These are phyloP conservation scores for Senna tora DNA, from an alignment of 306 rosid genomes.

Conservation along the genomic window DNA sequence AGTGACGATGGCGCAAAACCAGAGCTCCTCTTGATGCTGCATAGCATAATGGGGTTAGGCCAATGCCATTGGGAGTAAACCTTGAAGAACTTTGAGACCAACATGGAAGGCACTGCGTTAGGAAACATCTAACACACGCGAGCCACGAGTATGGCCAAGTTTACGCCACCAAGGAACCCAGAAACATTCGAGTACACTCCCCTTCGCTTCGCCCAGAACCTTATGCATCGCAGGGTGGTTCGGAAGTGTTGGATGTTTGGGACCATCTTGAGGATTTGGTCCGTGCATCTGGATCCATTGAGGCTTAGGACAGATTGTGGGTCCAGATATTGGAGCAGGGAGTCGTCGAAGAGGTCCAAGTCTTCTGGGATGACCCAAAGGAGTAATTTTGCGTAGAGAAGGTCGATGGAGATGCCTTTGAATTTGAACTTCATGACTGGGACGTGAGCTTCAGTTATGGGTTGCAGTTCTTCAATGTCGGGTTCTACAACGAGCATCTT, in stretches of 20 bases:
- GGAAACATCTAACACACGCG: background rate
- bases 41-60: too few species aligned
- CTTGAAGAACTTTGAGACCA: slow-evolving; percentile 17
- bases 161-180: slow-evolving; percentile 21
- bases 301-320: too few species aligned
- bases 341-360: too few species aligned
- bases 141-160: slow-evolving; percentile 20
- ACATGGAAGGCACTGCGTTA: too few species aligned
- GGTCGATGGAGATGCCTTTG: slow-evolving; percentile 4
- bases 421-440: slow-evolving; percentile 24
- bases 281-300: too few species aligned
- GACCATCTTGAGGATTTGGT: too few species aligned
- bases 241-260: slow-evolving; percentile 16
- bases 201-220: background rate
- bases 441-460: slow-evolving; percentile 1
- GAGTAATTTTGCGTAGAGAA: too few species aligned
- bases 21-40: background rate
- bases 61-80: background rate
- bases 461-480: background rate
- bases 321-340: too few species aligned
- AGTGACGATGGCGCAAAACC: background rate
- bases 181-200: slow-evolving; percentile 11
- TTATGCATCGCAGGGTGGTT: background rate
- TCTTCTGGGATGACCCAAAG: too few species aligned
- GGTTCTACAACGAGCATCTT: background rate